phyloP scores from a whole-genome alignment of 352 stramenopile species.

The Pelagophyceae sp. region DNA sequence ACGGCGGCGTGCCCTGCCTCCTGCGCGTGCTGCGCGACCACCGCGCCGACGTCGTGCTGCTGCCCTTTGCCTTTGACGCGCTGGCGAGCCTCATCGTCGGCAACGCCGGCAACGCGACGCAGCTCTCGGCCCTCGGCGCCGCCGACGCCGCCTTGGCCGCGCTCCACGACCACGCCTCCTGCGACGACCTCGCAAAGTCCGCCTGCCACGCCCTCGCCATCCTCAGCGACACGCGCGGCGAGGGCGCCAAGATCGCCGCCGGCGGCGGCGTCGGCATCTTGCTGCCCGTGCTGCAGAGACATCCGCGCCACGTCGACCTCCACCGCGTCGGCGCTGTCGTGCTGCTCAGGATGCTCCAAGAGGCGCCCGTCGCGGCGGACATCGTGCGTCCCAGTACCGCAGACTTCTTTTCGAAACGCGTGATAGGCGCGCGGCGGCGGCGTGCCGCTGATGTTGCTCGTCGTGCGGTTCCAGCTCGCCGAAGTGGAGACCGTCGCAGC shows the following conservation, averaged over 20 bases:
- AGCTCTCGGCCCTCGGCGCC: slow-evolving; percentile 34
- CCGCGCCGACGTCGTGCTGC: slow-evolving; percentile 37
- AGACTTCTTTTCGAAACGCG: slow-evolving; percentile 22
- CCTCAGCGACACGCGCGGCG: slow-evolving; percentile 42
- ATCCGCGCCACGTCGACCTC: slow-evolving; percentile 44
- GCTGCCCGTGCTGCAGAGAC: slow-evolving; percentile 30
- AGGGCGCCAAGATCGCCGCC: slow-evolving; percentile 40
- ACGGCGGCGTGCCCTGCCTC: slow-evolving; percentile 37
- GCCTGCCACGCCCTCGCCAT: slow-evolving; percentile 45
- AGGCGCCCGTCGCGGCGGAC: slow-evolving; percentile 37
- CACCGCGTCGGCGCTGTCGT: slow-evolving; percentile 49
- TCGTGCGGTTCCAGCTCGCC: slow-evolving; percentile 31
- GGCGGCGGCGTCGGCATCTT: slow-evolving; percentile 39
- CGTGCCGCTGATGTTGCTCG: slow-evolving; percentile 33
- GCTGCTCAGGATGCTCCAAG: slow-evolving; percentile 46
- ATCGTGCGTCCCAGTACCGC: slow-evolving; percentile 31
- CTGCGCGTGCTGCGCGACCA: slow-evolving; percentile 36
- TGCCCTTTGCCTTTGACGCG: slow-evolving; percentile 48
- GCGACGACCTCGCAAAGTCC: slow-evolving; percentile 42
- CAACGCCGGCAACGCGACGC: slow-evolving; percentile 42
- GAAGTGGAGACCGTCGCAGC: slow-evolving; percentile 47
- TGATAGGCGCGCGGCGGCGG: slow-evolving; percentile 20
- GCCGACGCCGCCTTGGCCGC: slow-evolving; percentile 35
- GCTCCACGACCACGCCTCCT: slow-evolving; percentile 30
- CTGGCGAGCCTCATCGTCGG: slow-evolving; percentile 45